These are phyloP conservation scores for Castanospermum australe DNA, from an alignment of 306 rosid genomes.

Conservation along the genomic window DNA sequence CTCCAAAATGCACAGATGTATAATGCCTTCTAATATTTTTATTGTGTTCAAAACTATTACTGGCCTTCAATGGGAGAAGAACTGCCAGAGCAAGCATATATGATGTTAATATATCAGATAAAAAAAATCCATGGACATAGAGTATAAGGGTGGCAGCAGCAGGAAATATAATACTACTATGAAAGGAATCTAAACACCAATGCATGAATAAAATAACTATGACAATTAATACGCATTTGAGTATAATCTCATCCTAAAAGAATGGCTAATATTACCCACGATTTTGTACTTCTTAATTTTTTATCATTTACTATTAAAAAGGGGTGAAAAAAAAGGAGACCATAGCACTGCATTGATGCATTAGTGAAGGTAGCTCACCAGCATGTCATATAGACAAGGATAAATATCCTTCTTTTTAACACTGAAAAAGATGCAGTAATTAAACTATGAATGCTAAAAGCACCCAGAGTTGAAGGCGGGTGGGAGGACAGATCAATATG, in stretches of 20 bases:
- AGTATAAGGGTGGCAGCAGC: not conserved
- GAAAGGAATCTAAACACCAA: not conserved
- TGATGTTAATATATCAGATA: not conserved
- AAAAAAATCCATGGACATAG: not conserved
- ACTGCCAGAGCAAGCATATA: not conserved
- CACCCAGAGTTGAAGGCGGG: not conserved
- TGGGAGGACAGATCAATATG: not conserved
- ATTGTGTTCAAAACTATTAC: not conserved
- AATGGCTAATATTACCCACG: not conserved
- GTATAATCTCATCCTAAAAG: not conserved
- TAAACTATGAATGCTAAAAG: not conserved
- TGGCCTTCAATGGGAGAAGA: not conserved
- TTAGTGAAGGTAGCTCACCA: not conserved
- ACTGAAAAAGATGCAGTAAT: not conserved
- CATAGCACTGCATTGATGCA: not conserved
- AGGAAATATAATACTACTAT: not conserved
- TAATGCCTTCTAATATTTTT: not conserved
- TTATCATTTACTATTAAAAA: not conserved
- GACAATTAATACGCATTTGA: not conserved
- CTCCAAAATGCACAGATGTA: constrained; percentile 28
- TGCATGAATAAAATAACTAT: not conserved
- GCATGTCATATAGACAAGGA: not conserved
- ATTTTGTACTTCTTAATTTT: not conserved
- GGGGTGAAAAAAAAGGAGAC: not conserved
- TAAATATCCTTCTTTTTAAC: not conserved